Base-by-base conservation (phyloP, 2,329 filamentous ascomycete genomes). In the Fusarium cyanostomum region DNA sequence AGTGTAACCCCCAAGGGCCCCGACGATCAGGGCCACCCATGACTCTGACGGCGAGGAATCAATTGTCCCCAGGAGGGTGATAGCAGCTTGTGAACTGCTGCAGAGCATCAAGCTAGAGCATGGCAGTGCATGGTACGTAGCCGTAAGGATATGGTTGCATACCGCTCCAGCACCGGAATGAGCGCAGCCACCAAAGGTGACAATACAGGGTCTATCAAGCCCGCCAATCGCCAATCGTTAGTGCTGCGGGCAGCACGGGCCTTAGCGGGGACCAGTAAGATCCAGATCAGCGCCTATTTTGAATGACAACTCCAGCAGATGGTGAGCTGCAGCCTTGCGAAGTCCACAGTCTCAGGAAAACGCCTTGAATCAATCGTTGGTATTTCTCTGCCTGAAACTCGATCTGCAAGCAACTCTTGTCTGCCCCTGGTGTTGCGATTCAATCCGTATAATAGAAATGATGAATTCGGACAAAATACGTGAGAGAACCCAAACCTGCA, bases 1-100 rank as follows among this genome's bases (percentile, higher is more conserved):
- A 31, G 24, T 44, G 18, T 28, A 37, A 15, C 28, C 21, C 28
- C 21, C 48, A 51, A 18, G 26, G 16, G 39, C 13, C 11, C 28
- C 26, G 50, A 48, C 44, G n/a, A 56, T 42, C 45, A 54, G 34
- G 30, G 37, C 34, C 49, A 49, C 30, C 24, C 27, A 44, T 66
- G 63, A 66, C 59, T 66, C 49, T 66, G 30, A 48, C 63, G 63
- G 63, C 59, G 48, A 66, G 54, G 37, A 42, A 54, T 54, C 52
- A 59, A 59, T 33, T 35, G 44, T 42, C 27, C 58, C 41, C 48
- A 56, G 49, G 35, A 44, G 62, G 50, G 56, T 64, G 39, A 43
- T 41, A 43, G 61, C 42, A 59, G 53, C 51, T 45, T 65, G 54
- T 64, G 56, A 57, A 50, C 46, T 64, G 62, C 46, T 64, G 62